phyloP scores from a whole-genome alignment of 2,329 filamentous ascomycete genomes.

The Monilinia fructigena region DNA sequence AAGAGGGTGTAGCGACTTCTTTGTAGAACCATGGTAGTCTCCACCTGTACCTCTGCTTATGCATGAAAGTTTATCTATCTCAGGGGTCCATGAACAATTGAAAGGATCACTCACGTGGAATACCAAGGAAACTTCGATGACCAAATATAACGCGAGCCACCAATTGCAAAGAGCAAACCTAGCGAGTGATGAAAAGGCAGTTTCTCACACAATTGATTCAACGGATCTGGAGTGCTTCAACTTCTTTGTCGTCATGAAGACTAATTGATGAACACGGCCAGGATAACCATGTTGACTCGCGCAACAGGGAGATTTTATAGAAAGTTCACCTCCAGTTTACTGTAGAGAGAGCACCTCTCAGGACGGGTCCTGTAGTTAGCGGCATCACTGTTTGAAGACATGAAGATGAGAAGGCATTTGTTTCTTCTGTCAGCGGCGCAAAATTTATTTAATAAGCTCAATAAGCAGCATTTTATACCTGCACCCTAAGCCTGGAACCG shows the following conservation, averaged over 20 bases:
- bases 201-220: slow-evolving; percentile 49
- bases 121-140: not conserved
- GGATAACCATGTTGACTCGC: slow-evolving; percentile 13
- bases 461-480: not conserved
- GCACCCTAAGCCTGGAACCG: slow-evolving; percentile 4
- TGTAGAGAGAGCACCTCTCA: slow-evolving; percentile 4
- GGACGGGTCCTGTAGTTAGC: not conserved
- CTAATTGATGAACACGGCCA: slow-evolving; percentile 22
- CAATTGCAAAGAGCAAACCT: slow-evolving; percentile 37
- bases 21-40: not conserved
- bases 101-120: not conserved
- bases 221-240: slow-evolving; percentile 39
- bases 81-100: not conserved
- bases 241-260: slow-evolving; percentile 32
- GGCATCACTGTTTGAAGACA: not conserved
- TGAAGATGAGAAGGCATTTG: not conserved
- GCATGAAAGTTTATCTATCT: not conserved
- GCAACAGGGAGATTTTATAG: slow-evolving; percentile 13
- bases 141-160: slow-evolving; percentile 41
- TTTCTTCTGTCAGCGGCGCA: not conserved
- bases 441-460: slow-evolving; percentile 14
- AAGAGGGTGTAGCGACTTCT: not conserved
- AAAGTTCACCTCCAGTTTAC: slow-evolving; percentile 15
- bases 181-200: slow-evolving; percentile 44
- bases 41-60: not conserved